Conservation (phyloP, 768 basidiomycete genomes). For the Naganishia randhawae region DNA sequence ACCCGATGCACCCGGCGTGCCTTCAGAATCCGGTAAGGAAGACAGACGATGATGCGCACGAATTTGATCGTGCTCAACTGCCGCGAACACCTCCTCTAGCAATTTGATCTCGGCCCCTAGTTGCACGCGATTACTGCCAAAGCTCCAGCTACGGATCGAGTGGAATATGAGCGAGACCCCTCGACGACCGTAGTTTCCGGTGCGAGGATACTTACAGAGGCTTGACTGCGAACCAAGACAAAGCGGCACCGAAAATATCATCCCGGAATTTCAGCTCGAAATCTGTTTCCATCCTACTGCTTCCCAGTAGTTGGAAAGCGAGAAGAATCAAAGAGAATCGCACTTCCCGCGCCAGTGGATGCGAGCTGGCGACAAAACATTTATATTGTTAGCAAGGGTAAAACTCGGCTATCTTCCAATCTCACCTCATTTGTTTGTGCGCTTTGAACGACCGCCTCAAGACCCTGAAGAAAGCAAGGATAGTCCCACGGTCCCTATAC, state of each 20-base stretch:
- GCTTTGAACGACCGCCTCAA: constrained; percentile 74
- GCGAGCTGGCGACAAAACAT: constrained; percentile 60
- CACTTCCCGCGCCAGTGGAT: constrained; percentile 82
- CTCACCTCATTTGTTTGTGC: constrained; percentile 69
- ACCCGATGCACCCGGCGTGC: constrained; percentile 42
- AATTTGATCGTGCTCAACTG: constrained; percentile 69
- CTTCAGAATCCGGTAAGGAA: constrained; percentile 37
- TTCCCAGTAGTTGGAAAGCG: constrained; percentile 85
- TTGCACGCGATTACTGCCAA: constrained; percentile 88
- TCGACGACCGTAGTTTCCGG: background rate
- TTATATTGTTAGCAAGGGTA: constrained; percentile 3
- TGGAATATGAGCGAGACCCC: background rate
- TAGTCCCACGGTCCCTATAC: constrained; percentile 76
- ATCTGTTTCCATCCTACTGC: constrained; percentile 75
- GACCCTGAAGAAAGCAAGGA: constrained; percentile 79
- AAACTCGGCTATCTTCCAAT: background rate
- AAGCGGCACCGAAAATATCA: constrained; percentile 71
- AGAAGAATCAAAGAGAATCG: constrained; percentile 87
- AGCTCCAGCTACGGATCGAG: constrained; percentile 74
- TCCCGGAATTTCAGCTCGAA: constrained; percentile 74
- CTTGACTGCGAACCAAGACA: constrained; percentile 88
- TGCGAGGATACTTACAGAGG: constrained; percentile 70
- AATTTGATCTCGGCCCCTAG: constrained; percentile 83
- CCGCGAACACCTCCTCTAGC: constrained; percentile 74
- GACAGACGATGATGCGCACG: constrained; percentile 54